A percentile compares a stretch with the other conserved stretches of the same genome.
Evolutionary conservation across 1,284 basidiomycete genomes (phyloP).

Genomic region (Inonotus obliquus): DNA sequence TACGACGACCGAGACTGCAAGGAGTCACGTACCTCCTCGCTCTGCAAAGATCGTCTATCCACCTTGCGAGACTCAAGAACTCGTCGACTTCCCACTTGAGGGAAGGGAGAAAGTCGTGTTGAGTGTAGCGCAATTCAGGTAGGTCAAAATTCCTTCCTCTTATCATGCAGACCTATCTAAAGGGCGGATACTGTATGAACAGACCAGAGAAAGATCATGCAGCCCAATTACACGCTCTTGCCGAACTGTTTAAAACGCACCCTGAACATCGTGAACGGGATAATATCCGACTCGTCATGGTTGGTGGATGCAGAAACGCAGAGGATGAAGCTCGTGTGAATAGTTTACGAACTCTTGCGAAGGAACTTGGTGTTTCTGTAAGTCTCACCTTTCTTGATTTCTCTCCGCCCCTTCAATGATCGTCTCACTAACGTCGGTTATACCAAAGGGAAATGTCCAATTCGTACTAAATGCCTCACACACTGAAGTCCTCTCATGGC

Average conservation of each 20-base stretch:
- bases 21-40: slow-evolving; percentile 21
- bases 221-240: slow-evolving; percentile 73
- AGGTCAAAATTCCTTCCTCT: slow-evolving; percentile 21
- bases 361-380: slow-evolving; percentile 65
- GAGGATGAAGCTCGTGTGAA: slow-evolving; percentile 72
- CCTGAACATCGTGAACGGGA: slow-evolving; percentile 45
- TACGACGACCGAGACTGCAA: slow-evolving; percentile 21
- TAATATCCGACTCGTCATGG: slow-evolving; percentile 58
- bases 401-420: too few species aligned
- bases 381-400: too few species aligned
- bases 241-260: slow-evolving; percentile 51
- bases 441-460: slow-evolving; percentile 58
- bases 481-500: slow-evolving; percentile 59
- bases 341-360: slow-evolving; percentile 53
- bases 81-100: slow-evolving; percentile 61
- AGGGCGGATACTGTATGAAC: neutral
- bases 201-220: slow-evolving; percentile 95
- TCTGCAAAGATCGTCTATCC: slow-evolving; percentile 73
- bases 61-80: slow-evolving; percentile 83
- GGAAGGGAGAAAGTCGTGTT: slow-evolving; percentile 65
- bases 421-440: too few species aligned
- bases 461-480: slow-evolving; percentile 87
- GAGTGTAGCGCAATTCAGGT: slow-evolving; percentile 92
- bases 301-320: slow-evolving; percentile 81
- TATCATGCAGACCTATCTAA: neutral